Conservation (phyloP, 106 monocot species). For the Platanthera zijinensis region DNA sequence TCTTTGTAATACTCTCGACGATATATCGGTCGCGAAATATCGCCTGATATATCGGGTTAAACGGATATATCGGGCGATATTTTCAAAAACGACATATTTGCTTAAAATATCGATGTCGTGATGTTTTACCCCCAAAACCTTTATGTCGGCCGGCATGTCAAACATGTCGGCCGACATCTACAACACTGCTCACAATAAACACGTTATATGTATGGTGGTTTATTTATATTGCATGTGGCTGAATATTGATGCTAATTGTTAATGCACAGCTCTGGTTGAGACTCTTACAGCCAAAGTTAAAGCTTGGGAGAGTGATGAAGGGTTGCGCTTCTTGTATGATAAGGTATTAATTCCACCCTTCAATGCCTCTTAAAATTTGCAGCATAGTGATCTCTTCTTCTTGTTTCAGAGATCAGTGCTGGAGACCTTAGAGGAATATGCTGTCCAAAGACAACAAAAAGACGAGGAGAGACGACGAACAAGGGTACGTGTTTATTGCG, state of each 20-base stretch:
- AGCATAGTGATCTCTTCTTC: not conserved
- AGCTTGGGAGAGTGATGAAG: constrained; percentile 81
- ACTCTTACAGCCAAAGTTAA: constrained; percentile 55
- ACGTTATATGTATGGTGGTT: not conserved
- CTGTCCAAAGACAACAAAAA: constrained; percentile 35
- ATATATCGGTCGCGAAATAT: too few species aligned
- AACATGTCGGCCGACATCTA: too few species aligned
- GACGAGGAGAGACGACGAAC: constrained; percentile 86
- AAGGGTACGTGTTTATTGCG: constrained; percentile 32
- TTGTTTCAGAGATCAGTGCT: constrained; percentile 36
- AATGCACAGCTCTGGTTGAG: constrained; percentile 55
- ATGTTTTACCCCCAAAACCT: too few species aligned
- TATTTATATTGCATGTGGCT: not conserved
- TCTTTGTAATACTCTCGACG: too few species aligned
- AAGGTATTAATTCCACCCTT: constrained; percentile 26
- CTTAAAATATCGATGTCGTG: too few species aligned
- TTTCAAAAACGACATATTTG: too few species aligned
- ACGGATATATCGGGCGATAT: too few species aligned
- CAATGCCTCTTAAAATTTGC: not conserved
- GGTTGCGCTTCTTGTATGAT: constrained; percentile 55
- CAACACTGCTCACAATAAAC: too few species aligned
- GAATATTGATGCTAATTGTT: constrained; percentile 4
- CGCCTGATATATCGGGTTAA: too few species aligned
- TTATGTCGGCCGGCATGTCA: too few species aligned
- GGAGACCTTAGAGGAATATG: constrained; percentile 56